Conservation (phyloP, 164 flowering plant genomes). For the Vitis riparia region DNA sequence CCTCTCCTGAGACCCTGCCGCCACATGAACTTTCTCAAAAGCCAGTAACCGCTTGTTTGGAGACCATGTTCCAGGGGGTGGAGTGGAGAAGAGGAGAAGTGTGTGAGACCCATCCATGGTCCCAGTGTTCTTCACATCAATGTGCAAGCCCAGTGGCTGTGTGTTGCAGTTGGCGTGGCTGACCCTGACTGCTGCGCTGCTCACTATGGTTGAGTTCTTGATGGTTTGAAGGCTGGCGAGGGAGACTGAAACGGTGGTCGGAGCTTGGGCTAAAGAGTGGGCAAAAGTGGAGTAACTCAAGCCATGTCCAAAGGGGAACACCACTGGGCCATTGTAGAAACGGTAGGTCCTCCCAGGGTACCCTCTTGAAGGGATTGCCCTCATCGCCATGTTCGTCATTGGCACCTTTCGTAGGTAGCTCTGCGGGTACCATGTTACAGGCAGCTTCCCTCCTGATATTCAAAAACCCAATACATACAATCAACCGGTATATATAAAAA, state of each 20-base stretch:
- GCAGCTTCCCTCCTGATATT: constrained; percentile 59
- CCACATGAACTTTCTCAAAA: constrained; percentile 50
- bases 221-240: constrained; percentile 17
- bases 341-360: constrained; percentile 84
- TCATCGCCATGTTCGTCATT: constrained; percentile 72
- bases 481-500: too few relatives aligned
- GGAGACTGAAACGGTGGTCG: constrained; percentile 29
- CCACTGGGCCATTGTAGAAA: constrained; percentile 69
- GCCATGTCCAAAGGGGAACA: constrained; percentile 73
- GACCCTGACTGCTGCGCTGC: constrained; percentile 24
- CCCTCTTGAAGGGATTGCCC: constrained; percentile 43
- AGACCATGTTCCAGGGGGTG: constrained; percentile 32
- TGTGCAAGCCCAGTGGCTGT: constrained; percentile 23
- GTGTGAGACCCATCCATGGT: constrained; percentile 55
- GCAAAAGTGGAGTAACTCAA: constrained; percentile 61
- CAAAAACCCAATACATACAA: too few relatives aligned
- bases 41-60: constrained; percentile 41
- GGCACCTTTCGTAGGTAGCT: constrained; percentile 53
- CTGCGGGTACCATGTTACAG: constrained; percentile 81
- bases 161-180: constrained; percentile 38
- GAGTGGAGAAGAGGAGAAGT: constrained; percentile 43
- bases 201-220: constrained; percentile 29
- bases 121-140: constrained; percentile 59
- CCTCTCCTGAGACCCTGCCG: constrained; percentile 29
- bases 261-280: constrained; percentile 37